Percentiles rank a stretch among this genome's conserved stretches.
Evolutionary conservation across 1,284 basidiomycete genomes (phyloP).

Genomic region (Bothia castanella): DNA sequence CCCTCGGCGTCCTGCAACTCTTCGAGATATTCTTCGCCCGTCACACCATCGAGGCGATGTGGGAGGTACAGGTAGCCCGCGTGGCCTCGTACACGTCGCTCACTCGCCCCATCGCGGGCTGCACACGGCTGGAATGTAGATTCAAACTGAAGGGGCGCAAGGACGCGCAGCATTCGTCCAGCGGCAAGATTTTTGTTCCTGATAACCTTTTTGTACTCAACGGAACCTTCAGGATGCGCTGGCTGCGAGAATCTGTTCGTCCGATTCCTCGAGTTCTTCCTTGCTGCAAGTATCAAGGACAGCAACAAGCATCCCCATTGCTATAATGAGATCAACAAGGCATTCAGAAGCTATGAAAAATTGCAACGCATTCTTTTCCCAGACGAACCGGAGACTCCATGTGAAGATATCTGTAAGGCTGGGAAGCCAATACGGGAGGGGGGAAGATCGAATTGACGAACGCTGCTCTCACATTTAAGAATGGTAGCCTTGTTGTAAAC

Average conservation of each 20-base stretch:
- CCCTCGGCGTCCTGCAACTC: too few species aligned
- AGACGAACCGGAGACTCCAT: conserved; percentile 88
- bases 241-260: conserved; percentile 45
- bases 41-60: too few species aligned
- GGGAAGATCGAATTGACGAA: conserved; percentile 93
- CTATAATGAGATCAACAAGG: conserved; percentile 37
- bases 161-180: conserved; percentile 93
- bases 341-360: background rate
- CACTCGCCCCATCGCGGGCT: too few species aligned
- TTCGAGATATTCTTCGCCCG: too few species aligned
- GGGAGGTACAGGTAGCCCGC: too few species aligned
- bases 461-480: conserved; percentile 94
- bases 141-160: conserved; percentile 94
- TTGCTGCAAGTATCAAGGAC: conserved; percentile 93
- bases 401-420: conserved; percentile 96
- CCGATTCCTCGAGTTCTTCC: conserved; percentile 89
- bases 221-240: conserved; percentile 47
- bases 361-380: conserved; percentile 80
- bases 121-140: too few species aligned
- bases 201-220: conserved; percentile 79
- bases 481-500: conserved; percentile 97
- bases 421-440: conserved; percentile 92
- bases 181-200: conserved; percentile 99
- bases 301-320: conserved; percentile 94
- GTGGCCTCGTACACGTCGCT: too few species aligned